Evolutionary conservation across 306 rosid genomes (phyloP), one percentile per base, ranked within the genome.

Genomic region (Cucumis cinereus): DNA sequence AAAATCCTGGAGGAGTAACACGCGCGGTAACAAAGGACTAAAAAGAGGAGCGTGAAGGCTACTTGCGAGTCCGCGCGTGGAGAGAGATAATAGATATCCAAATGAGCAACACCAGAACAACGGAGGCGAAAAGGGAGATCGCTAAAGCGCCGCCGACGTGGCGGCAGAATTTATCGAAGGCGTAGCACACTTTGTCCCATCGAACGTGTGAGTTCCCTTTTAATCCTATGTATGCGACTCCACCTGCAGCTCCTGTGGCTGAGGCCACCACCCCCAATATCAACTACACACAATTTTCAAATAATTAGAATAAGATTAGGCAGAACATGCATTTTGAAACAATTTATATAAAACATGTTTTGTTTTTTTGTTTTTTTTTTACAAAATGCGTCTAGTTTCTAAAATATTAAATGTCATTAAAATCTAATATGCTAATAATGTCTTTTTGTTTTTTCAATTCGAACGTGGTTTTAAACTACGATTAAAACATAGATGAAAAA

Each of bases 201-300:
- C 0, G 58, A 10, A 85, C 81, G 24, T 91, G 96, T 0, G 28
- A 2, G 81, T 93, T 87, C 15, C 98, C 98, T 74, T 91, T 94
- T 56, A 86, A 82, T 49, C 93, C 97, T 26, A 89, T 1, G 58
- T 94, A 94, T 14, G 89, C 97, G 35, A 94, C 76, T 23, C 82
- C 79, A 7, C 89, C 97, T 0, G 96, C 96, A 3, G 96, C 23
- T 49, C 98, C 98, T 0, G 89, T 85, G 68, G 96, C 98, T 2
- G 98, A 88, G 30, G 91, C 96, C 45, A 84, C 76, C 47, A 94
- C 47, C 63, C 96, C 98, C 77, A 94, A 49, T 14, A 49, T 49
- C 7, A 49, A 49, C 53, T 49, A 6, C 17, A 49, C 19, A 45
- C 50, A 45, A 45, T 45, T 45, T 45, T 16, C 50, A 45, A 45